Evolutionary conservation across 371 early-diverging fungal genomes (phyloP), one percentile per base, ranked within the genome.

Genomic region (Enterospora canceri): DNA sequence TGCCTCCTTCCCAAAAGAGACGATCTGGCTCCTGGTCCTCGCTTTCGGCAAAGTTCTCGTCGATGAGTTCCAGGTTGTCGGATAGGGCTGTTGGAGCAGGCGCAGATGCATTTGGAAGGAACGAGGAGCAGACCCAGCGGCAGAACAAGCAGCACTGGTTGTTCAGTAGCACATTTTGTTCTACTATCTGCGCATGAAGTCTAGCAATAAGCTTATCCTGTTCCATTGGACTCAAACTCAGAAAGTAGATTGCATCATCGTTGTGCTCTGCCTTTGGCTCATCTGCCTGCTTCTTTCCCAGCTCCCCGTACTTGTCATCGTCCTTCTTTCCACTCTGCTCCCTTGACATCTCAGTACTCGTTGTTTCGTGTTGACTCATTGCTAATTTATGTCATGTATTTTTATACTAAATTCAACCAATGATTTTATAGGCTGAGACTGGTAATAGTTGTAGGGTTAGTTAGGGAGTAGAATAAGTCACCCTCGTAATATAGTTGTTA

Each of bases 61-160:
- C 26, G 4, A 15, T 21, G 26, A 51, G 26, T 8, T 51, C 53
- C 26, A 51, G 4, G 26, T 24, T 24, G 4, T 51, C 26, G 53
- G 26, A 21, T 24, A 51, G 26, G 18, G 8, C 53, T 51, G 53
- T 21, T 51, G 53, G 53, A 51, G 26, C 53, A 51, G 53, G 53
- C 21, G 4, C 26, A 26, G 53, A 8, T 21, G 53, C 15, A 15
- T 8, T 8, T 15, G 21, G 12, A 21, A 21, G 12, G 26, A 51
- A 51, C 18, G 53, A 51, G 26, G 8, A 21, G 15, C 26, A 21
- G 4, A 51, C 26, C 53, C 53, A 51, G 4, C 23, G 4, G 53
- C 26, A 51, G 26, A 51, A 51, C n/a, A 40, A 40, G n/a, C 40
- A 40, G 40, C 53, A 21, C 19, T 26, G 18, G 12, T 4, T 21